A percentile compares a stretch with the other conserved stretches of the same genome.
phyloP scores from a whole-genome alignment of 345 rosid species.

The Geranium brycei region DNA sequence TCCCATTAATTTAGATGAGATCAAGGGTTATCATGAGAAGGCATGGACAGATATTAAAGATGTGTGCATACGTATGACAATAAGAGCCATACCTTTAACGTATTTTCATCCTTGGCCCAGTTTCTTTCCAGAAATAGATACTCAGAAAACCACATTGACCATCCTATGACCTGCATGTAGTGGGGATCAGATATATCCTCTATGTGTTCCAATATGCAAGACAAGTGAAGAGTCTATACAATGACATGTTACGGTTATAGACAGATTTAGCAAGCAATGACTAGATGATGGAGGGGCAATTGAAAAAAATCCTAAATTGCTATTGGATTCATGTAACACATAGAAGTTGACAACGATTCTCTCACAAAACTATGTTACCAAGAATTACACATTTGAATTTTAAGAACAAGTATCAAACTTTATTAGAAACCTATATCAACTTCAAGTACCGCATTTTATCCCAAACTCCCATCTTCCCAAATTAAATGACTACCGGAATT shows the following conservation, averaged over 20 bases:
- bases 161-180: conserved; percentile 70
- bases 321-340: background rate
- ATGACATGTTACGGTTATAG: background rate
- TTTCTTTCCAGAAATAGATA: conserved; percentile 82
- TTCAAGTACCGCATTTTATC: no score
- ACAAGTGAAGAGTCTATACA: background rate
- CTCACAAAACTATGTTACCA: background rate
- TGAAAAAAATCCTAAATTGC: background rate
- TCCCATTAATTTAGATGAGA: conserved; percentile 13
- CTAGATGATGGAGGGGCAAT: background rate
- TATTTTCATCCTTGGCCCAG: conserved; percentile 86
- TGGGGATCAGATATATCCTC: background rate
- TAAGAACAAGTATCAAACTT: background rate
- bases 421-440: background rate
- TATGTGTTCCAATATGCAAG: background rate
- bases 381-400: background rate
- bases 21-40: background rate
- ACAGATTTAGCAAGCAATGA: background rate
- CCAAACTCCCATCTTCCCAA: no score
- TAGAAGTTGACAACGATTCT: background rate
- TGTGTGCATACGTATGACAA: background rate
- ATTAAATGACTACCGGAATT: no score
- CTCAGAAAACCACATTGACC: conserved; percentile 99
- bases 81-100: conserved; percentile 38
- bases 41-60: background rate